Base-by-base conservation (phyloP, 495 filamentous ascomycete species). In the Staphylotrichum tortipilum region DNA sequence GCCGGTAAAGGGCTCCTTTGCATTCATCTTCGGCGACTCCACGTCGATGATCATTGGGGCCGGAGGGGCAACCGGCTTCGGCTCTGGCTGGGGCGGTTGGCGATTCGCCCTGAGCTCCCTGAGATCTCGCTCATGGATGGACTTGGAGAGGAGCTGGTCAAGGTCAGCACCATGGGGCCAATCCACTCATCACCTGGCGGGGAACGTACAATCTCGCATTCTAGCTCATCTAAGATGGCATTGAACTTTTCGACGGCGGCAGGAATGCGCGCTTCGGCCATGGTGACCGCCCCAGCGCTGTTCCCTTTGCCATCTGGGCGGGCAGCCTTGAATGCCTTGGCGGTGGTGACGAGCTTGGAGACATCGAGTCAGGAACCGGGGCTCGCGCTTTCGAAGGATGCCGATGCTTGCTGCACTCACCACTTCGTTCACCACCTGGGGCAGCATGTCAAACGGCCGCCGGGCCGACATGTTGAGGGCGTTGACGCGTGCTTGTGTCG, bases 181-280 rank as follows among this genome's bases (percentile, higher is more conserved):
- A 22, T 10, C 9, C 3, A 15, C 33, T 12, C n/a, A 9, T 37
- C 19, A 7, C 23, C 11, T 17, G 34, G 9, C 18, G n/a, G 17
- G 35, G 21, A 17, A 56, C 73, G 56, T 63, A 80, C 77, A 43
- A 80, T 73, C 29, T 78, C 76, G 24, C 34, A 52, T 50, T 78
- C 76, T 3, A 80, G 30, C 4, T 78, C 72, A 47, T 78, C 73
- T n/a, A 78, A 52, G 15, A 69, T 68, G 38, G 55, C 56, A 34
- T 78, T 74, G 50, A 78, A 80, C 35, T 59, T 55, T 35, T 68
- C 61, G 21, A 69, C 58, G 7, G 65, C 61, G 7, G 60, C 60
- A 7, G 66, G 61, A 15, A 77, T 59, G 23, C 66, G 70, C 8
- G 61, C 36, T 18, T 60, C 63, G 21, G 70, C 51, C 3, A 64